Conservation (phyloP, 2,329 filamentous ascomycete species). For the Harringtonia lauricola region DNA sequence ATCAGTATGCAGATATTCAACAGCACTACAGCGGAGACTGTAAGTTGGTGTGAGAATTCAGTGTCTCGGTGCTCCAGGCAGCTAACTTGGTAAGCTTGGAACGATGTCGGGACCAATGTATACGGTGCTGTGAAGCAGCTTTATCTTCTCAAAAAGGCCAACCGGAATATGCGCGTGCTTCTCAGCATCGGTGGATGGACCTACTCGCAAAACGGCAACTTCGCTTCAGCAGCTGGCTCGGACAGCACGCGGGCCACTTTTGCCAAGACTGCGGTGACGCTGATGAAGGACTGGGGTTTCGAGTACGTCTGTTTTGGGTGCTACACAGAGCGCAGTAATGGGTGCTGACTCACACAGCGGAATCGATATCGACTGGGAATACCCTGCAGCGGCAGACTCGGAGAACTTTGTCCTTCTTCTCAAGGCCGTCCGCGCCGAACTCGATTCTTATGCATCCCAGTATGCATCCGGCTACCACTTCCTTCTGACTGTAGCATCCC, state of each 20-base stretch:
- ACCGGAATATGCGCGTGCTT: slow-evolving; percentile 67
- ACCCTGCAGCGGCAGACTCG: slow-evolving; percentile 26
- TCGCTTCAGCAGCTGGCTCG: slow-evolving; percentile 55
- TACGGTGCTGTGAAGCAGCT: slow-evolving; percentile 78
- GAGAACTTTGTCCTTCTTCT: slow-evolving; percentile 33
- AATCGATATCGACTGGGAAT: slow-evolving; percentile 29
- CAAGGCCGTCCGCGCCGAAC: slow-evolving; percentile 29
- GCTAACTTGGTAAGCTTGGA: slow-evolving; percentile 33
- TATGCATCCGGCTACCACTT: slow-evolving; percentile 38
- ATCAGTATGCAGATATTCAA: slow-evolving; percentile 58
- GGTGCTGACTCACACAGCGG: slow-evolving; percentile 9
- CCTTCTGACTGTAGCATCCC: slow-evolving; percentile 39
- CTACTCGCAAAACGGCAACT: slow-evolving; percentile 55
- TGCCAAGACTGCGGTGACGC: slow-evolving; percentile 53
- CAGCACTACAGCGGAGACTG: slow-evolving; percentile 64
- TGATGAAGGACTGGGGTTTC: slow-evolving; percentile 61
- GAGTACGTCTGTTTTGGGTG: slow-evolving; percentile 10
- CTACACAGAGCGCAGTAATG: neutral
- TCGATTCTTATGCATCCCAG: slow-evolving; percentile 35
- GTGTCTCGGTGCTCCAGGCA: slow-evolving; percentile 8
- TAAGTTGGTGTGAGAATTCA: slow-evolving; percentile 17
- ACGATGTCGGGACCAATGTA: slow-evolving; percentile 56
- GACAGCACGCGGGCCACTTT: slow-evolving; percentile 52
- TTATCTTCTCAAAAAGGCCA: slow-evolving; percentile 62
- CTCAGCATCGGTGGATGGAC: slow-evolving; percentile 82